Evolutionary conservation across 768 basidiomycete genomes (phyloP).

Genomic region (Lentinula raphanica): DNA sequence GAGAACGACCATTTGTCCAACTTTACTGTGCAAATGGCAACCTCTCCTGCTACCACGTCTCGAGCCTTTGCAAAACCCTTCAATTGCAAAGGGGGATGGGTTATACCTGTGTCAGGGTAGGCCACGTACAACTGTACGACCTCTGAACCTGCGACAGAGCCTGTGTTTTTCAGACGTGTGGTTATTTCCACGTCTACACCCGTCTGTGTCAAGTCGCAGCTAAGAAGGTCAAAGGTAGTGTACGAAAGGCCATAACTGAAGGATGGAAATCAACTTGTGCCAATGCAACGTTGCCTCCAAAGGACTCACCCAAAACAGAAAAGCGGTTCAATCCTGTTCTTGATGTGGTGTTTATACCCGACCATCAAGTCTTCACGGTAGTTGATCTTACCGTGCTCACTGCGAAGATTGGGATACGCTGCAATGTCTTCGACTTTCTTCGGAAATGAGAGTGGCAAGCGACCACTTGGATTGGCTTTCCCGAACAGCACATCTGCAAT

Average conservation of each 20-base stretch:
- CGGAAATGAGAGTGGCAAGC: conserved; percentile 59
- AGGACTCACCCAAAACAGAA: conserved; percentile 61
- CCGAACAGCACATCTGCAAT: conserved; percentile 65
- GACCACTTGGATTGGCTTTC: conserved; percentile 53
- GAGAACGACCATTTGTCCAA: conserved; percentile 70
- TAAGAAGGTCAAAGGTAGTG: conserved; percentile 56
- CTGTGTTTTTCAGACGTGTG: conserved; percentile 52
- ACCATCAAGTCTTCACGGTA: conserved; percentile 63
- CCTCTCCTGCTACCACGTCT: conserved; percentile 44
- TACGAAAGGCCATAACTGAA: conserved; percentile 71
- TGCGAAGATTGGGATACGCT: conserved; percentile 50
- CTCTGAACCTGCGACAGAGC: conserved; percentile 48
- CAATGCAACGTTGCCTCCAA: too few species aligned
- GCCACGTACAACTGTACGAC: conserved; percentile 64
- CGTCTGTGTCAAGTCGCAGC: conserved; percentile 33
- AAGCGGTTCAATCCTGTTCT: conserved; percentile 45
- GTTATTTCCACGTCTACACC: conserved; percentile 27
- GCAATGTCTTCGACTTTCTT: conserved; percentile 57
- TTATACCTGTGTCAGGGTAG: conserved; percentile 43
- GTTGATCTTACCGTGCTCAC: conserved; percentile 53
- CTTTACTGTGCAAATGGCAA: conserved; percentile 32
- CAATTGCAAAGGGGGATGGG: conserved; percentile 56
- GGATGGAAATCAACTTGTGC: too few species aligned
- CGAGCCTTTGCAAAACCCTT: conserved; percentile 60
- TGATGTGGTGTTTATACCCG: conserved; percentile 66